Evolutionary conservation across 2,329 filamentous ascomycete genomes (phyloP), one percentile per base, ranked within the genome.

Genomic region (Colletotrichum lupini): DNA sequence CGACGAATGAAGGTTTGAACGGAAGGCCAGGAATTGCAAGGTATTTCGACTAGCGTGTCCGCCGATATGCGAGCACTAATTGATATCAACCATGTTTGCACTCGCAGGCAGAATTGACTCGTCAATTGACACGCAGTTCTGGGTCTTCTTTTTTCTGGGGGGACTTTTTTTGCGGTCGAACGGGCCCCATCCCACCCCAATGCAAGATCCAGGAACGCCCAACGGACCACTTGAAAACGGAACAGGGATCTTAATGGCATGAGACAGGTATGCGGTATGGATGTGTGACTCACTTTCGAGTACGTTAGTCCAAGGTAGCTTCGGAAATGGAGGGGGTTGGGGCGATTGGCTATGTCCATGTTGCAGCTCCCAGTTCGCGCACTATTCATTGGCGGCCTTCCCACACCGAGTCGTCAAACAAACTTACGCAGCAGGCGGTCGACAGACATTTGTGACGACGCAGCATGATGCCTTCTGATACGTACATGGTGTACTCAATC

Each of bases 201-300:
- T 73, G 74, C 74, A 69, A 73, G 74, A 75, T 75, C 74, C 74
- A 75, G 74, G 74, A 74, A 75, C 74, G 59, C 58, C 56, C 67
- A 65, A 56, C 73, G 67, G 52, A 67, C 70, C 70, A 67, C 58
- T 59, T 62, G 71, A 46, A 71, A 56, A 62, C 56, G 46, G 37
- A 35, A 22, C 73, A 75, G 73, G 74, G 74, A 74, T 76, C 58
- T 67, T 56, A 73, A 75, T 76, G 73, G 60, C 57, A 68, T 64
- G 68, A 73, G 73, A 75, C 64, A 30, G 37, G 22, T 60, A 64
- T 26, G 60, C 67, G 72, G 76, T 81, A 73, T 73, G 79, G 65
- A 53, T 68, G 64, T 74, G 72, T 74, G 72, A 74, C 62, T 74
- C 72, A 74, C 24, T 63, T 55, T 59, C 58, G 62, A 72, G 62